Percentiles rank a stretch among this genome's conserved stretches.
phyloP scores from a whole-genome alignment of 116 monocot species.

The Trichopus zeylanicus region DNA sequence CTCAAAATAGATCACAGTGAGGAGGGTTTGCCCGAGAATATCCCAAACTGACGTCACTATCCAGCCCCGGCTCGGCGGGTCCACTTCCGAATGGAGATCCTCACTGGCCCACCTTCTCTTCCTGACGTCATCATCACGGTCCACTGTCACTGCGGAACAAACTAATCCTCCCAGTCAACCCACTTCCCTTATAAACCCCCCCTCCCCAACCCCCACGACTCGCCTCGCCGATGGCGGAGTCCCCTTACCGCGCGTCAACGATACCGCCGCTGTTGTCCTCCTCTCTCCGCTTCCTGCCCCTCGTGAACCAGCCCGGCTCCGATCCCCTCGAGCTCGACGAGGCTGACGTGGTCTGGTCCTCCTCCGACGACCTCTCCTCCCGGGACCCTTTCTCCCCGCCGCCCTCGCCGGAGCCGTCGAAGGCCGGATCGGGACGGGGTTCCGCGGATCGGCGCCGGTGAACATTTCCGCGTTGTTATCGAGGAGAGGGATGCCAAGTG shows the following conservation, averaged over 20 bases:
- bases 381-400: constrained; percentile 24
- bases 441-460: constrained; percentile 56
- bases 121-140: too few species aligned
- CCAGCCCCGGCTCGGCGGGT: too few species aligned
- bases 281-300: constrained; percentile 40
- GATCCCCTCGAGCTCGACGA: constrained; percentile 60
- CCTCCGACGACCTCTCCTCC: constrained; percentile 1
- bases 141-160: neutral
- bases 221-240: constrained; percentile 4
- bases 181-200: neutral
- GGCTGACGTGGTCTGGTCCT: constrained; percentile 72
- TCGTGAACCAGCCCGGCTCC: constrained; percentile 40
- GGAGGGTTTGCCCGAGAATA: too few species aligned
- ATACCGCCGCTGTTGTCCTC: constrained; percentile 8
- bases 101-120: too few species aligned
- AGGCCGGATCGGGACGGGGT: constrained; percentile 5
- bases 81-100: too few species aligned
- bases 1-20: too few species aligned
- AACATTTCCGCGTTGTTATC: constrained; percentile 66
- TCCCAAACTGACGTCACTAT: too few species aligned
- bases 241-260: neutral
- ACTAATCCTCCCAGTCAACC: neutral
- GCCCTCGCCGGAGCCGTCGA: too few species aligned
- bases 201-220: neutral
- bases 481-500: too few species aligned